Conservation (phyloP, 164 flowering plant genomes). For the Brasenia schreberi region DNA sequence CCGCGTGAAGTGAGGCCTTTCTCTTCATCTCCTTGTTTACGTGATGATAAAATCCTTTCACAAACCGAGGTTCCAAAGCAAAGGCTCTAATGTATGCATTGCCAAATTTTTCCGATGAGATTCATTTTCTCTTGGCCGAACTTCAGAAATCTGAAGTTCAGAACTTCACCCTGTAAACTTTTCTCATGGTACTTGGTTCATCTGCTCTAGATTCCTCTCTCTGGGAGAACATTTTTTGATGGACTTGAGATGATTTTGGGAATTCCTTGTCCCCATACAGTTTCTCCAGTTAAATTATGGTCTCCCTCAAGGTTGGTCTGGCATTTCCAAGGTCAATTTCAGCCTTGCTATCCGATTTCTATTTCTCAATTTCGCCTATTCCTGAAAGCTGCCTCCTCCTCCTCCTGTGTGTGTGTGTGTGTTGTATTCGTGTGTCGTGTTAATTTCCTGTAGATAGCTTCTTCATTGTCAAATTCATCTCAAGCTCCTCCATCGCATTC, state of each 20-base stretch:
- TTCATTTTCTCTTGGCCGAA: slow-evolving; percentile 25
- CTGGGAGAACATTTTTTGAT: neutral
- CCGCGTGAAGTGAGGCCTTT: slow-evolving; percentile 17
- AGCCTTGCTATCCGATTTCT: neutral
- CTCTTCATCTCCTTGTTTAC: slow-evolving; percentile 23
- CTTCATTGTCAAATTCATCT: neutral
- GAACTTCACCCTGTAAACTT: slow-evolving; percentile 44
- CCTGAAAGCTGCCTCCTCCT: neutral
- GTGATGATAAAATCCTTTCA: slow-evolving; percentile 22
- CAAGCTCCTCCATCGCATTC: neutral
- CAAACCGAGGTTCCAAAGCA: slow-evolving; percentile 27
- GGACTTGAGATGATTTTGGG: neutral
- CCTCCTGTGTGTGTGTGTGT: neutral
- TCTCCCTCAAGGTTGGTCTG: neutral
- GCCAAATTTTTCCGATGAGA: neutral
- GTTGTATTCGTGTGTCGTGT: neutral
- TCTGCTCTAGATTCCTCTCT: neutral
- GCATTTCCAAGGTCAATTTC: neutral
- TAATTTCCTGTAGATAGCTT: neutral
- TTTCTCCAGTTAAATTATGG: no score
- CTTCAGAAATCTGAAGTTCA: slow-evolving; percentile 22
- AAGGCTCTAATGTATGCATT: neutral
- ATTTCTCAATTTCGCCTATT: neutral
- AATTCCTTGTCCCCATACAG: neutral
- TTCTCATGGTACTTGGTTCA: slow-evolving; percentile 13